Conservation (phyloP, 768 basidiomycete species). For the Candolleomyces aberdarensis region DNA sequence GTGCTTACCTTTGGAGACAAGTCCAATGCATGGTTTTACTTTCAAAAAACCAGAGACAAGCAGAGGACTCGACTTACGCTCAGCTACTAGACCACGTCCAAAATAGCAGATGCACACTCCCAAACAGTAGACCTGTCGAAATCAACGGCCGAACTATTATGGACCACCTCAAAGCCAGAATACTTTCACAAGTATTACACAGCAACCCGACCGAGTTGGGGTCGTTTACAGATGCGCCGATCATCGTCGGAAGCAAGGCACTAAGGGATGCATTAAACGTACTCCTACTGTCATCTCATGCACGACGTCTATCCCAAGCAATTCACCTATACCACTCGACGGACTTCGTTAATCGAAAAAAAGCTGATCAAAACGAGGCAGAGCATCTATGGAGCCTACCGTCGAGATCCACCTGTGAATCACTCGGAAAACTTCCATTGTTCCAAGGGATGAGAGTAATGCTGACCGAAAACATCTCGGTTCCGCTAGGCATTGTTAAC, state of each 20-base stretch:
- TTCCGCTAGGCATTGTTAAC: too few species aligned
- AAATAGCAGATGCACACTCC: not conserved
- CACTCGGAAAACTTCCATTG: too few species aligned
- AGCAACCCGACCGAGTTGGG: not conserved
- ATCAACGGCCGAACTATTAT: too few species aligned
- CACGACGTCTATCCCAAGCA: too few species aligned
- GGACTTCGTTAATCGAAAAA: too few species aligned
- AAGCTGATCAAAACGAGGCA: too few species aligned
- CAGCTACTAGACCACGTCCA: slow-evolving; percentile 10
- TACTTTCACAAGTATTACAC: not conserved
- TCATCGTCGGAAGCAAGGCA: slow-evolving; percentile 15
- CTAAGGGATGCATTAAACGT: slow-evolving; percentile 14
- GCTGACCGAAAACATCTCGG: too few species aligned
- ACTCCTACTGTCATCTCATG: slow-evolving; percentile 2
- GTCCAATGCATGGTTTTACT: slow-evolving; percentile 10
- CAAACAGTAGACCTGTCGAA: not conserved
- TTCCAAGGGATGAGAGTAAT: too few species aligned
- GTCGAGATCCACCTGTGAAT: too few species aligned
- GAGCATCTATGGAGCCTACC: too few species aligned
- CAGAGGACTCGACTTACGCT: slow-evolving; percentile 6
- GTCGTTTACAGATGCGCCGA: slow-evolving; percentile 13
- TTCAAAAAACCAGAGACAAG: slow-evolving; percentile 10
- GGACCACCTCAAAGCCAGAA: too few species aligned
- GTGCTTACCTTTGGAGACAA: slow-evolving; percentile 11
- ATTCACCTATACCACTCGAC: too few species aligned